Evolutionary conservation across 1,284 basidiomycete genomes (phyloP), one percentile per base, ranked within the genome.

Genomic region (Naganishia albida): DNA sequence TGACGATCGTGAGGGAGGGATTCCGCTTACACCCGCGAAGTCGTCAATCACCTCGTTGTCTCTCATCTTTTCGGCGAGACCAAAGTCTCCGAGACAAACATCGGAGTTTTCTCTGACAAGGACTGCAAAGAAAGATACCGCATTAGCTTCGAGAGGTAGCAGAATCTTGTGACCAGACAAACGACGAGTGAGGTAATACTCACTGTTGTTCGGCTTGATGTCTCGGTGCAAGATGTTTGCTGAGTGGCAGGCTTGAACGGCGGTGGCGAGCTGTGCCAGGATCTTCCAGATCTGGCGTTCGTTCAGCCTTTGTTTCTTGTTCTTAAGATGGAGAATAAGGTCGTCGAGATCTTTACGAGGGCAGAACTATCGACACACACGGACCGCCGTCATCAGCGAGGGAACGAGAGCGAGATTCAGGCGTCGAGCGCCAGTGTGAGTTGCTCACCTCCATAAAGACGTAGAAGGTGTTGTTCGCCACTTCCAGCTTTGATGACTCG

Each of bases 361-460:
- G 39, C 52, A 54, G 18, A 40, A 6, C 52, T 54, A 20, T n/a
- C 1, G 23, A 40, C 3, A 44, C 12, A 7, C 16, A 23, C n/a
- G 8, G 38, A 43, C 10, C 2, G 13, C 1, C 1, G 7, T 54
- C 34, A 54, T 13, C 25, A 39, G 6, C 43, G 39, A 44, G 46
- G n/a, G 3, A 54, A 18, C 20, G 28, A 2, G 34, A n/a, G 25
- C n/a, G 20, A 26, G 39, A 40, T n/a, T n/a, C n/a, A n/a, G n/a
- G n/a, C n/a, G n/a, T n/a, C n/a, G n/a, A n/a, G n/a, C n/a, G n/a
- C n/a, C n/a, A n/a, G n/a, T n/a, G n/a, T n/a, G n/a, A n/a, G n/a
- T n/a, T n/a, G 8, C 52, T 54, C 39, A 54, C 52, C 40, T 55
- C 53, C 23, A 55, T 39, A 13, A 56, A 43, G 26, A 30, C n/a